Conservation (phyloP, 2,329 filamentous ascomycete genomes). For the Sporothrix pallida region DNA sequence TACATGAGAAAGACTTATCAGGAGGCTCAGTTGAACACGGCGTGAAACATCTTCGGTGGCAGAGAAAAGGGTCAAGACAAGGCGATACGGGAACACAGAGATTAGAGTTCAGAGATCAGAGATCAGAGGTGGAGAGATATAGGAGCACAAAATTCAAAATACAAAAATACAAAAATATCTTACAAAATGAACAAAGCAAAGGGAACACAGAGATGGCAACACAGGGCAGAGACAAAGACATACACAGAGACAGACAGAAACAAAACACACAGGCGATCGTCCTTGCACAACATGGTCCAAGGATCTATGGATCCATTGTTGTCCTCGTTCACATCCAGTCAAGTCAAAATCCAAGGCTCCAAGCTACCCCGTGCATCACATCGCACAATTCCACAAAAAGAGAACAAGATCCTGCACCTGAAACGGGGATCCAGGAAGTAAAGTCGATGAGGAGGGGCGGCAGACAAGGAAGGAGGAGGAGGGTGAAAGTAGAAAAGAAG, state of each 20-base stretch:
- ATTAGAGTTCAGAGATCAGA: not conserved
- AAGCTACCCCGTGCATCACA: conserved; percentile 15
- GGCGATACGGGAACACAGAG: not conserved
- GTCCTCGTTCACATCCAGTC: not conserved
- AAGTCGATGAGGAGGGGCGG: not conserved
- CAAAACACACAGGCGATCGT: conserved; percentile 12
- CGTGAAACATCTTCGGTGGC: conserved; percentile 6
- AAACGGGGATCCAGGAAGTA: conserved; percentile 7
- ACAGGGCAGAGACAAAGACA: not conserved
- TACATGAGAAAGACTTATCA: not conserved
- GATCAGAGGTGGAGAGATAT: not conserved
- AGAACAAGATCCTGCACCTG: conserved; percentile 24
- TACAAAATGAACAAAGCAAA: not conserved
- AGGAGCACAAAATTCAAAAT: not conserved
- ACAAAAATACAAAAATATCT: no score
- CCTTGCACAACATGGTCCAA: conserved; percentile 4
- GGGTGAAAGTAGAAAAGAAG: not conserved
- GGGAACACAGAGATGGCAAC: no score
- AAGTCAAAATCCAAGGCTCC: not conserved
- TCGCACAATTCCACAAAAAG: conserved; percentile 17
- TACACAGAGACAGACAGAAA: not conserved
- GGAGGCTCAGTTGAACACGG: not conserved
- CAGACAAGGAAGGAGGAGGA: not conserved
- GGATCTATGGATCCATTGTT: not conserved
- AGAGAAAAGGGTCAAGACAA: not conserved